Base-by-base conservation (phyloP, 768 basidiomycete species). In the Mycena olivaceomarginata region DNA sequence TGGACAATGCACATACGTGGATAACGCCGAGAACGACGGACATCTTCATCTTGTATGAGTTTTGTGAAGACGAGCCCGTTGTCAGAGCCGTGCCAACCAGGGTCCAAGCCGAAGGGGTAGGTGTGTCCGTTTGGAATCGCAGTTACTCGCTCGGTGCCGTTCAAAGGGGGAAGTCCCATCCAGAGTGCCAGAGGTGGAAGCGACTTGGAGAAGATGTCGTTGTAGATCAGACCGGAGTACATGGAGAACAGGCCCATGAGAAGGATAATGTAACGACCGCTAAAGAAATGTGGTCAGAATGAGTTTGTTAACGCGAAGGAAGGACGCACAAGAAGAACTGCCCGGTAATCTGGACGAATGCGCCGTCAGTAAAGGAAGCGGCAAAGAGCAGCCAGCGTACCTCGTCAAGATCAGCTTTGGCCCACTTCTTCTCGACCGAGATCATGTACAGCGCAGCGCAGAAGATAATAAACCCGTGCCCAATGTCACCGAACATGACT, bases 1-100 rank as follows among this genome's bases (percentile, higher is more conserved):
- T 68, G 41, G 41, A 48, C 62, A 43, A 48, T 63, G 62, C 20
- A 64, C 67, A 87, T 87, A 99, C 98, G 85, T 99, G 98, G 75
- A 95, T 95, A 79, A 99, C 98, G 84, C 98, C 98, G 69, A 99
- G 86, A 46, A 99, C 92, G 82, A 99, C 94, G 25, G 97, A 96
- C 97, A 99, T 97, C 89, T 99, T 99, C 98, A 99, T 99, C 93
- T 99, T 99, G 89, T 98, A 98, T 51, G 98, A 99, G 86, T 99
- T 99, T 99, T 68, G 95, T 95, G 86, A 99, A 99, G 57, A 98
- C 93, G 74, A 99, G 90, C 2, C 89, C 90, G 82, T 99, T 99
- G 79, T 96, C 96, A 7, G 98, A 91, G 22, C 94, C 96, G 83
- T 98, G 97, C 98, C 98, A 99, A 65, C 88, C 93, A 67, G 97